A percentile compares a stretch with the other conserved stretches of the same genome.
Evolutionary conservation across 495 filamentous ascomycete genomes (phyloP).

Genomic region (Xylaria flabelliformis): DNA sequence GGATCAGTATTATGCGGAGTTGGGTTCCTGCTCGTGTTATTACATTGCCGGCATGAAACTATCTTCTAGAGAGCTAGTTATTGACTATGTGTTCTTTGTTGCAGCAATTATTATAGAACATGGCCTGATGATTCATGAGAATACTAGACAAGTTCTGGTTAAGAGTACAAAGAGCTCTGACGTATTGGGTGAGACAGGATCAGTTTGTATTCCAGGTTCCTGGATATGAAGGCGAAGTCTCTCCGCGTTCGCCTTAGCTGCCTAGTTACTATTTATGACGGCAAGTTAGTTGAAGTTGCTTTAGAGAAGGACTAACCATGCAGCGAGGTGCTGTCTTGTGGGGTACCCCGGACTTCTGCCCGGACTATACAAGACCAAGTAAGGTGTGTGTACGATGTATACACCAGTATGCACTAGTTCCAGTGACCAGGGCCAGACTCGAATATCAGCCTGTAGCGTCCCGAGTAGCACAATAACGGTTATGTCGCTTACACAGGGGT

Average conservation of each 20-base stretch:
- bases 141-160: not conserved
- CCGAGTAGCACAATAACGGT: not conserved
- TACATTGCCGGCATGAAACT: not conserved
- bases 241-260: not conserved
- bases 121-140: no score
- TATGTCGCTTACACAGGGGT: not conserved
- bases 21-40: not conserved
- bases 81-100: not conserved
- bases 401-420: not conserved
- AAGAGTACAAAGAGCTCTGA: not conserved
- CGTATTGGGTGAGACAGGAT: no score
- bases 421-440: not conserved
- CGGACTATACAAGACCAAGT: not conserved
- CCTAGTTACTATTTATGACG: not conserved
- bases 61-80: no score
- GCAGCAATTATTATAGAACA: not conserved
- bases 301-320: not conserved
- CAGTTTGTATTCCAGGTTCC: not conserved
- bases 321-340: conserved; percentile 6
- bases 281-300: not conserved
- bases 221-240: not conserved
- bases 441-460: not conserved
- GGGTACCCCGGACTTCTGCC: conserved; percentile 2
- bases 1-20: not conserved
- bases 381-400: not conserved